Conservation (phyloP, 2,329 filamentous ascomycete genomes). For the Aaosphaeria arxii region DNA sequence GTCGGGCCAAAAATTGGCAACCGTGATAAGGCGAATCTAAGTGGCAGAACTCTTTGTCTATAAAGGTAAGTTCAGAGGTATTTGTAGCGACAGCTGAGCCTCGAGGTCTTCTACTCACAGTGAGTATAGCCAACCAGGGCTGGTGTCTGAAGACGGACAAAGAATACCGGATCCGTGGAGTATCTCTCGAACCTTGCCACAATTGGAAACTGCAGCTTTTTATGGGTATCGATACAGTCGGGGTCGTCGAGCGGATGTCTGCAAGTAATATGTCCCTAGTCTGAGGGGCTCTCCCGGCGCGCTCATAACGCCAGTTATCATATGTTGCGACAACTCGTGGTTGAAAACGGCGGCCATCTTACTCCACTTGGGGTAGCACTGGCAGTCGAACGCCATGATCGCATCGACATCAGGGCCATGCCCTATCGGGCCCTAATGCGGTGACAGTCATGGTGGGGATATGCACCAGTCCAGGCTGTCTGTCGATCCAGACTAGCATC, state of each 20-base stretch:
- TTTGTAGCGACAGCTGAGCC: slow-evolving; percentile 36
- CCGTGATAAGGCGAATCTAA: slow-evolving; percentile 27
- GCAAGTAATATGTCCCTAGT: slow-evolving; percentile 17
- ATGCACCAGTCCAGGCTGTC: slow-evolving; percentile 4
- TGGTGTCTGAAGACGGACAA: slow-evolving; percentile 38
- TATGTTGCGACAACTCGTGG: slow-evolving; percentile 18
- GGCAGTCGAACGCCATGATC: slow-evolving; percentile 20
- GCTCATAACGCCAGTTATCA: slow-evolving; percentile 21
- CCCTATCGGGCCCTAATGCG: slow-evolving; percentile 7
- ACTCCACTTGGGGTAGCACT: neutral
- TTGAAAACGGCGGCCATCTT: slow-evolving; percentile 29
- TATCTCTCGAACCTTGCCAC: slow-evolving; percentile 28
- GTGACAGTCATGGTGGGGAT: neutral
- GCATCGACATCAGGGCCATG: slow-evolving; percentile 14
- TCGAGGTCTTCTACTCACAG: slow-evolving; percentile 35
- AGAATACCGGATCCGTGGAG: slow-evolving; percentile 37
- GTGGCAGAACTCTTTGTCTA: slow-evolving; percentile 35
- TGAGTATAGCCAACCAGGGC: slow-evolving; percentile 26
- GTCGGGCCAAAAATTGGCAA: slow-evolving; percentile 25
- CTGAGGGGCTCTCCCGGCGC: slow-evolving; percentile 13
- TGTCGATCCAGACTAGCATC: slow-evolving; percentile 13
- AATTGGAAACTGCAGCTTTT: slow-evolving; percentile 29
- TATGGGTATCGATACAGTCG: slow-evolving; percentile 22
- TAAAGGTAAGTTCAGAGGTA: slow-evolving; percentile 31
- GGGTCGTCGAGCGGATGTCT: slow-evolving; percentile 15